Base-by-base conservation (phyloP, 768 basidiomycete species). In the Trametes villosa region DNA sequence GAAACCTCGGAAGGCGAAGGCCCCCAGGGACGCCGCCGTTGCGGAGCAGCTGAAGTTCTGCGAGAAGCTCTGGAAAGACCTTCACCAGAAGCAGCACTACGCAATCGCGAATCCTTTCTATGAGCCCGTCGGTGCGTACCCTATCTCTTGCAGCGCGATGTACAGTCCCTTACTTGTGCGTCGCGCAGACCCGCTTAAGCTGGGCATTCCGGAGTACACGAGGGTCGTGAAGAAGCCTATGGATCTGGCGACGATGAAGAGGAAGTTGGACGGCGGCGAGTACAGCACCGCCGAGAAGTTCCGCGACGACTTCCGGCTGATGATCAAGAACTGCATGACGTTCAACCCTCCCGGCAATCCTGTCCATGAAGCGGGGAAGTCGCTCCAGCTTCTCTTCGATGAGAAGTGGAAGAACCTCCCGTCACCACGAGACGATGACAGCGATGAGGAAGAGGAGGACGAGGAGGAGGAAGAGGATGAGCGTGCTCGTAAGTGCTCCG, bases 141-240 rank as follows among this genome's bases (percentile, higher is more conserved):
- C 54, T 57, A 36, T 57, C 57, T 54, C 27, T 18, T 51, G 53
- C 38, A 29, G 41, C 30, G 18, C 63, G 29, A 17, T 4, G 36
- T 52, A 11, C 27, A 27, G 5, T n/a, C 4, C 17, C 15, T 20
- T 7, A 53, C 22, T 51, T 24, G 15, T 1, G 1, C n/a, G 1
- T n/a, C 20, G 22, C n/a, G n/a, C 13, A 95, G 95, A 97, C 72
- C 86, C 87, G 76, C 77, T 86, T 42, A 86, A 84, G 68, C 80
- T 95, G 65, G 83, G 88, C 33, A 82, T 98, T 47, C 96, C 96
- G 0, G 79, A 82, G 20, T 99, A 99, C 74, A 86, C 87, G 2
- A 91, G 88, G 74, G 76, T 96, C 66, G 81, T 99, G 72, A 96
- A 95, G 80, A 87, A 86, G 68, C 97, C 97, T 4, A 98, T 99